Percentiles rank a stretch among this genome's conserved stretches.
Evolutionary conservation across 164 flowering plant species (phyloP).

Genomic region (Tetrastigma voinierianum): DNA sequence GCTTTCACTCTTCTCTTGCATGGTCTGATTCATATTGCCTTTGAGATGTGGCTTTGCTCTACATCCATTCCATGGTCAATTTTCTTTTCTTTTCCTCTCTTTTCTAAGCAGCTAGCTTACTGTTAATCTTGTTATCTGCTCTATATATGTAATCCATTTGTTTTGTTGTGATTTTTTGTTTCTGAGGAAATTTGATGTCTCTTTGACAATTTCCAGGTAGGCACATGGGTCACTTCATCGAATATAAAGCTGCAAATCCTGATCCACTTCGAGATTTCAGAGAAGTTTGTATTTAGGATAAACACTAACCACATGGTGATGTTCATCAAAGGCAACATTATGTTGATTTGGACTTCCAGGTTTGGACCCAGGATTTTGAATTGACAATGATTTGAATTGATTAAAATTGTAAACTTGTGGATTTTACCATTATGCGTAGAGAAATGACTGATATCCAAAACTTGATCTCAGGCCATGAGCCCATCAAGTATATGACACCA

Average conservation of each 20-base stretch:
- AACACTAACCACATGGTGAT: slow-evolving; percentile 68
- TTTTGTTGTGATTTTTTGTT: neutral
- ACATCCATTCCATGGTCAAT: neutral
- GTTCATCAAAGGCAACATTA: slow-evolving; percentile 69
- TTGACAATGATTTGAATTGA: too few relatives aligned
- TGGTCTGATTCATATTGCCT: neutral
- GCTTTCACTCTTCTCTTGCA: neutral
- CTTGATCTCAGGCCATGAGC: too few relatives aligned
- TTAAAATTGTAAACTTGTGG: too few relatives aligned
- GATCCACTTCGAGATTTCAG: slow-evolving; percentile 91
- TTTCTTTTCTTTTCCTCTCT: too few relatives aligned
- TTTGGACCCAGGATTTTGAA: slow-evolving; percentile 31
- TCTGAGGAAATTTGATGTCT: neutral
- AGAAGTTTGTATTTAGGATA: slow-evolving; percentile 63
- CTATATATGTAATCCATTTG: neutral
- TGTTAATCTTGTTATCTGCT: neutral
- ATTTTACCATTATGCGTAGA: too few relatives aligned
- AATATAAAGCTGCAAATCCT: slow-evolving; percentile 66
- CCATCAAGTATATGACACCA: too few relatives aligned
- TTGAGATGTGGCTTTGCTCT: neutral
- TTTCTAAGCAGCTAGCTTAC: too few relatives aligned
- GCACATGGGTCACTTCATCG: slow-evolving; percentile 64
- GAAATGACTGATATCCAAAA: too few relatives aligned
- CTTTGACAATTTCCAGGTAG: slow-evolving; percentile 46
- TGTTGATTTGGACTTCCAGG: slow-evolving; percentile 70